A percentile compares a stretch with the other conserved stretches of the same genome.
Evolutionary conservation across 208 protist genomes (phyloP).

Genomic region (Trypanosoma avium): DNA sequence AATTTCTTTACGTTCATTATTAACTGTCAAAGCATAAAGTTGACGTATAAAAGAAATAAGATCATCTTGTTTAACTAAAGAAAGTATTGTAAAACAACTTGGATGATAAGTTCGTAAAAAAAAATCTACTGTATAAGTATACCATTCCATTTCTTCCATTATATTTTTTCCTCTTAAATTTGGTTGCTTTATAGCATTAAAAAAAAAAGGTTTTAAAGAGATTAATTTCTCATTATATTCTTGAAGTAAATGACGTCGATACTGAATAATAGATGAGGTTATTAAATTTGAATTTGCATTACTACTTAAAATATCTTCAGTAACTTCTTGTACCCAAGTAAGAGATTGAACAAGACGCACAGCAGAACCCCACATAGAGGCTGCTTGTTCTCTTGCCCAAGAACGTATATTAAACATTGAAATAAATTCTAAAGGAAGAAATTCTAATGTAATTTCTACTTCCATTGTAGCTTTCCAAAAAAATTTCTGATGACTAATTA

Average conservation of each 20-base stretch:
- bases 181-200: conserved; percentile 1
- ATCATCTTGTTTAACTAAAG: conserved; percentile 42
- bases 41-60: conserved; percentile 38
- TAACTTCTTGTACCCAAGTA: conserved; percentile 17
- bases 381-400: conserved; percentile 16
- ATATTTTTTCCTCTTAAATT: background rate
- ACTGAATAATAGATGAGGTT: background rate
- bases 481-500: conserved; percentile 13
- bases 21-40: conserved; percentile 32
- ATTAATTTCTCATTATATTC: conserved; percentile 19
- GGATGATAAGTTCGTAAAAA: conserved; percentile 58
- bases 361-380: conserved; percentile 12
- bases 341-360: conserved; percentile 22
- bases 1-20: conserved; percentile 10
- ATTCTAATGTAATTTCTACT: conserved; percentile 3
- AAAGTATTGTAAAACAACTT: conserved; percentile 64
- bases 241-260: conserved; percentile 16
- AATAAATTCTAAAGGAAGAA: background rate
- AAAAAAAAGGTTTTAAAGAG: background rate
- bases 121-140: conserved; percentile 18
- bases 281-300: conserved; percentile 10
- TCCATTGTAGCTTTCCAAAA: conserved; percentile 24
- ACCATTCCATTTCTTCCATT: conserved; percentile 11
- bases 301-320: conserved; percentile 10
- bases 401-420: background rate